phyloP scores from a whole-genome alignment of 179 eudicot species.

The Patellifolia procumbens region DNA sequence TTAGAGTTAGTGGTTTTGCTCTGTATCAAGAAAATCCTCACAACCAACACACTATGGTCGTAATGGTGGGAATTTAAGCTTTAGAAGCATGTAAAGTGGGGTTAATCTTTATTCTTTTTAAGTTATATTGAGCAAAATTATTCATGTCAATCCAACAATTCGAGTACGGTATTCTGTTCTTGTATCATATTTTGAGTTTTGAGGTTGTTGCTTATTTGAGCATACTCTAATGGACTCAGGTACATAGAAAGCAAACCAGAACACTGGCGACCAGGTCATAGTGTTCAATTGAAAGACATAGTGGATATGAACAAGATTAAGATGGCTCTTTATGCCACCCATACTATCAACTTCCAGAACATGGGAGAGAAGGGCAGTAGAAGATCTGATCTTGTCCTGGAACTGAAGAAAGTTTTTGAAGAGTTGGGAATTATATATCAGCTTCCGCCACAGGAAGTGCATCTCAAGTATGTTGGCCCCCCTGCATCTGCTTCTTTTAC shows the following conservation, averaged over 20 bases:
- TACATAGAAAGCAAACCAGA: conserved; percentile 75
- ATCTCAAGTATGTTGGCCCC: conserved; percentile 40
- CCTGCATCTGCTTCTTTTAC: conserved; percentile 41
- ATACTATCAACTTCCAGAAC: conserved; percentile 80
- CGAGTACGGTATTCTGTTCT: no score
- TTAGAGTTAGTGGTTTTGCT: no score
- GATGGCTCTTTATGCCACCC: conserved; percentile 65
- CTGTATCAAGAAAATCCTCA: no score
- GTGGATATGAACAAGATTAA: conserved; percentile 63
- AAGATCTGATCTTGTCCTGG: conserved; percentile 62
- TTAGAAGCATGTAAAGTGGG: no score
- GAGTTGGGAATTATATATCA: conserved; percentile 58
- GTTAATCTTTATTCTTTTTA: no score
- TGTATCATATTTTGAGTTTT: not conserved
- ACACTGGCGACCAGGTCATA: conserved; percentile 65
- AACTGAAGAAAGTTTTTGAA: conserved; percentile 71
- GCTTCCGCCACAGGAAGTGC: conserved; percentile 69
- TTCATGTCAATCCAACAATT: no score
- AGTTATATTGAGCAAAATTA: no score
- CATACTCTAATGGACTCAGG: conserved; percentile 34
- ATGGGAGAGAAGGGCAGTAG: conserved; percentile 49
- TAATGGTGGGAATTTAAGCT: no score
- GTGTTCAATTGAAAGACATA: conserved; percentile 63
- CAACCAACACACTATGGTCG: no score
- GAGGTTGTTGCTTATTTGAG: not conserved